These are phyloP conservation scores for Xylaria palmicola DNA, from an alignment of 495 filamentous ascomycete genomes.

Conservation along the genomic window DNA sequence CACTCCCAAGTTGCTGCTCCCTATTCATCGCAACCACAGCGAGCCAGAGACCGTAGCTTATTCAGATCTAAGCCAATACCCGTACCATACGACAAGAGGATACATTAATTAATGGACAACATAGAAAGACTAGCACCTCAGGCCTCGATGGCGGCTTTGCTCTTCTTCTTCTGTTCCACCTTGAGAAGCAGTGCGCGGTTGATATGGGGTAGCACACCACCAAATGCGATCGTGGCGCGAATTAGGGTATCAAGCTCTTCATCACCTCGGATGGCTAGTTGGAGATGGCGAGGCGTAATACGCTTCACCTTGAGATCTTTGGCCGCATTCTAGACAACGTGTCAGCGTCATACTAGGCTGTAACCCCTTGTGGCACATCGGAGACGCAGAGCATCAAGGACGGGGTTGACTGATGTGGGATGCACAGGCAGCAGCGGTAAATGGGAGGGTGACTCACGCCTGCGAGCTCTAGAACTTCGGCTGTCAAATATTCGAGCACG, in stretches of 20 bases:
- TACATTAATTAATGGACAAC: conserved; percentile 11
- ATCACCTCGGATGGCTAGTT: conserved; percentile 97
- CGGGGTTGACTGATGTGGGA: not conserved
- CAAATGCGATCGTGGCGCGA: conserved; percentile 95
- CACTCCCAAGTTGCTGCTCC: not conserved
- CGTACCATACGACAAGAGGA: conserved; percentile 1
- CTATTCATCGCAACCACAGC: conserved; percentile 8
- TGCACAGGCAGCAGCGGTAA: conserved; percentile 12
- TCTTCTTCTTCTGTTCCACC: conserved; percentile 99
- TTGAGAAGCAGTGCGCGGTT: conserved; percentile 95
- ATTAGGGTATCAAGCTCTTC: conserved; percentile 98
- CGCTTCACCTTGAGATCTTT: conserved; percentile 99
- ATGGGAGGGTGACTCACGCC: conserved; percentile 55
- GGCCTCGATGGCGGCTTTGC: conserved; percentile 61
- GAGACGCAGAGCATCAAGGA: conserved; percentile 1
- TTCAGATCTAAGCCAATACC: conserved; percentile 7
- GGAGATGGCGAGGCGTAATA: conserved; percentile 96
- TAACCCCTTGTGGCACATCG: not conserved
- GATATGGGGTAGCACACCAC: conserved; percentile 98
- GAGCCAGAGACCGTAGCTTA: not conserved
- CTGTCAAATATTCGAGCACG: conserved; percentile 96
- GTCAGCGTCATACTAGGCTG: conserved; percentile 13
- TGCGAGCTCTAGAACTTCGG: conserved; percentile 96
- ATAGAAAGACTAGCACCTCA: conserved; percentile 29
- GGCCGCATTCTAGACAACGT: conserved; percentile 70